phyloP scores from a whole-genome alignment of 2,329 filamentous ascomycete species.

The Chrysosporium keratinophilum region DNA sequence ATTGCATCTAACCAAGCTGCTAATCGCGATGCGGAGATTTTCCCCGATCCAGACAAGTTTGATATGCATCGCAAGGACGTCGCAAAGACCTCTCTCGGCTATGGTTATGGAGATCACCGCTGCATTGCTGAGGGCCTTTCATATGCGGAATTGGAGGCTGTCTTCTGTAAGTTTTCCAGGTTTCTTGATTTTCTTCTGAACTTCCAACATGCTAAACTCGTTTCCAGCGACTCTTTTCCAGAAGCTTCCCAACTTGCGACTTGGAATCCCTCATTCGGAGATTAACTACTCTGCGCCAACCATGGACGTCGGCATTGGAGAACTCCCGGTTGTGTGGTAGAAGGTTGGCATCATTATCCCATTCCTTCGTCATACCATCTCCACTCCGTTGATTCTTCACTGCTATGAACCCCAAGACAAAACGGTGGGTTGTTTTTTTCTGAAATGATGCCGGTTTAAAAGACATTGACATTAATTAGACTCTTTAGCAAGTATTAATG shows the following conservation, averaged over 20 bases:
- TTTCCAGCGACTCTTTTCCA: conserved; percentile 30
- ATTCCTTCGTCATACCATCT: not conserved
- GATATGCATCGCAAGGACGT: conserved; percentile 35
- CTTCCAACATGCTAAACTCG: not conserved
- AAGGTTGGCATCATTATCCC: not conserved
- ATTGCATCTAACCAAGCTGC: conserved; percentile 41
- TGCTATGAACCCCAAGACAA: not conserved
- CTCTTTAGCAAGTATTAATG: too few relatives aligned
- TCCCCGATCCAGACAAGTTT: conserved; percentile 35
- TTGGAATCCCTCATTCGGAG: conserved; percentile 33
- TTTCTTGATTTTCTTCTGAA: not conserved
- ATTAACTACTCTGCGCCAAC: conserved; percentile 32
- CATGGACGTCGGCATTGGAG: conserved; percentile 35
- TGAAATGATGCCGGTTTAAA: too few relatives aligned
- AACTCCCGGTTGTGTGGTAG: conserved; percentile 29
- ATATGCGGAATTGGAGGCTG: conserved; percentile 35
- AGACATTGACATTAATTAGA: too few relatives aligned
- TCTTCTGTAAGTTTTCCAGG: conserved; percentile 32
- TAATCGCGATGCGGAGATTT: conserved; percentile 41
- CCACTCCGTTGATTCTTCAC: not conserved
- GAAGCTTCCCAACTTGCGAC: conserved; percentile 32
- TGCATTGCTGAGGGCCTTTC: conserved; percentile 41
- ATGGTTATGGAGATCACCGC: conserved; percentile 39
- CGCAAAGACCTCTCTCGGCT: conserved; percentile 34
- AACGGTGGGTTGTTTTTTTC: too few relatives aligned